These are phyloP conservation scores for Alternaria sp. DNA, from an alignment of 2,329 filamentous ascomycete species.

Conservation along the genomic window DNA sequence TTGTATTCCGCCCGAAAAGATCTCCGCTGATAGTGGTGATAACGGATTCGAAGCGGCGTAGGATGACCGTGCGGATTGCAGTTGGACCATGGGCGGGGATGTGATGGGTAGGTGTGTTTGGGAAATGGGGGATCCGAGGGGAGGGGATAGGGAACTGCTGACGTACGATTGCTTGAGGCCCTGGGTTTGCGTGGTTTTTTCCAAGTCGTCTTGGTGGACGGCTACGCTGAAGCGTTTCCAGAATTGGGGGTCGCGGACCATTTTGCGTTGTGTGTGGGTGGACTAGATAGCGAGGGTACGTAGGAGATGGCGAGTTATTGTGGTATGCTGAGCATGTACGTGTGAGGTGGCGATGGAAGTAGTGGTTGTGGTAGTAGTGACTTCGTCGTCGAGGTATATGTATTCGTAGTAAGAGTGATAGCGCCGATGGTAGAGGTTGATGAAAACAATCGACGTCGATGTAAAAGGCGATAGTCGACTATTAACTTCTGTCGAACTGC, in stretches of 20 bases:
- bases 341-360: background rate
- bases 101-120: constrained; percentile 20
- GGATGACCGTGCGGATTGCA: background rate
- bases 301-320: background rate
- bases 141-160: constrained; percentile 22
- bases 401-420: background rate
- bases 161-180: constrained; percentile 51
- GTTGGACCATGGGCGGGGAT: constrained; percentile 10
- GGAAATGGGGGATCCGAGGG: constrained; percentile 28
- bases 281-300: background rate
- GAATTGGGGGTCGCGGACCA: constrained; percentile 65
- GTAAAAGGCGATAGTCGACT: background rate
- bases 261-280: constrained; percentile 27
- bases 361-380: background rate
- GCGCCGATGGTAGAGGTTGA: background rate
- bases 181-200: constrained; percentile 23
- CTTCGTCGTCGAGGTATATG: background rate
- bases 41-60: background rate
- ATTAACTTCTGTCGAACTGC: background rate
- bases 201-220: constrained; percentile 62
- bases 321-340: background rate
- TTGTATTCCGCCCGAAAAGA: background rate
- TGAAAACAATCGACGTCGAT: background rate
- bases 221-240: constrained; percentile 67
- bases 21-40: background rate